These are phyloP conservation scores for Solanum tarijense DNA, from an alignment of 257 asterid species.

Conservation along the genomic window DNA sequence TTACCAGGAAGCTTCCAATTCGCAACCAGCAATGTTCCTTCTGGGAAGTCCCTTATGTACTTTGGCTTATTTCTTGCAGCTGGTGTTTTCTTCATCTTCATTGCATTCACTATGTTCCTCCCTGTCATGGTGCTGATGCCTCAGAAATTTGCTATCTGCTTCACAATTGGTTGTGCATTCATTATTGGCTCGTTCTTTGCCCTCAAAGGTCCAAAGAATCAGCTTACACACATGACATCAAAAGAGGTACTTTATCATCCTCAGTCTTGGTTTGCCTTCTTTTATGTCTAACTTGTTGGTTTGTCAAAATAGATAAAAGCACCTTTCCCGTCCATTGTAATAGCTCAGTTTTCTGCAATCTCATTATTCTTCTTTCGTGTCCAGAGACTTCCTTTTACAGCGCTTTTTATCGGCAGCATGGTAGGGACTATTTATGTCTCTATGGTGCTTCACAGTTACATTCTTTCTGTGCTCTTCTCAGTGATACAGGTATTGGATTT, in stretches of 20 bases:
- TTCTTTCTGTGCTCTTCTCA: conserved; percentile 73
- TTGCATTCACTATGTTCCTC: conserved; percentile 75
- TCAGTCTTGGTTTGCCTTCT: neutral
- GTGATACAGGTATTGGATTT: conserved; percentile 47
- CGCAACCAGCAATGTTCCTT: conserved; percentile 59
- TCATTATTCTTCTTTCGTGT: neutral
- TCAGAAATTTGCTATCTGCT: conserved; percentile 86
- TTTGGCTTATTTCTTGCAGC: conserved; percentile 62
- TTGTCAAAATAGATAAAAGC: neutral
- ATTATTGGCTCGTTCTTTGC: conserved; percentile 82
- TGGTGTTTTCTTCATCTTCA: conserved; percentile 69
- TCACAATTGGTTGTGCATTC: conserved; percentile 76
- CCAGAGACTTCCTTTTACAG: conserved; percentile 77
- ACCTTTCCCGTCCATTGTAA: neutral
- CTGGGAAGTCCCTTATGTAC: conserved; percentile 67
- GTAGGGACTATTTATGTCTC: conserved; percentile 71
- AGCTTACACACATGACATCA: conserved; percentile 71
- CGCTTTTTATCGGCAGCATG: conserved; percentile 65
- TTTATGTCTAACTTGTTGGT: neutral
- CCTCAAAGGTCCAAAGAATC: conserved; percentile 71
- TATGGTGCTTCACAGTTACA: conserved; percentile 80
- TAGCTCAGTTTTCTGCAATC: neutral
- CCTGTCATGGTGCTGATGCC: conserved; percentile 90
- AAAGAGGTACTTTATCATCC: conserved; percentile 47
- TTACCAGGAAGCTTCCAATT: conserved; percentile 72